Evolutionary conservation across 2,329 filamentous ascomycete species (phyloP).

Genomic region (Stemphylium vesicarium): DNA sequence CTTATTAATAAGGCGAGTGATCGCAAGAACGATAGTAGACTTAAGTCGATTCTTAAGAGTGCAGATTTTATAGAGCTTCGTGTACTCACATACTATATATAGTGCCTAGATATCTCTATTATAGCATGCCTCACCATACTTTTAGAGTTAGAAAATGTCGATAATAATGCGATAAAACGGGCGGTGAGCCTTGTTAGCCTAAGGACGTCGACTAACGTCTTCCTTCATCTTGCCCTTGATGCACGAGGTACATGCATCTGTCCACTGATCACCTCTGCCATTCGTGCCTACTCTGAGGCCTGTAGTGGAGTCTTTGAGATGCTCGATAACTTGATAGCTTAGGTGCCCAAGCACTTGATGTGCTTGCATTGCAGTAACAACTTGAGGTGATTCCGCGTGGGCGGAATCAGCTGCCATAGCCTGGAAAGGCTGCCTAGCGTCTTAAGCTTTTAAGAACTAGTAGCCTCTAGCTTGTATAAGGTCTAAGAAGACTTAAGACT

Average conservation of each 20-base stretch:
- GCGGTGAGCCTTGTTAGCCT: not conserved
- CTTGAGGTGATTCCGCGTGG: not conserved
- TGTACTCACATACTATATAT: conserved; percentile 1
- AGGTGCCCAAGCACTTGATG: not conserved
- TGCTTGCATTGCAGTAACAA: not conserved
- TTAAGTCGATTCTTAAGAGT: not conserved
- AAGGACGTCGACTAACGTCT: not conserved
- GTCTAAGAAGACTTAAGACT: no score
- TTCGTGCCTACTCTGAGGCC: not conserved
- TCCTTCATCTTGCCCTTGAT: conserved; percentile 9
- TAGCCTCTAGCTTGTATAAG: no score
- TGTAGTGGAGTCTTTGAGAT: no score
- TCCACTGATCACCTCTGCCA: not conserved
- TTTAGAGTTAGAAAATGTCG: conserved; percentile 6
- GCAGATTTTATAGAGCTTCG: not conserved
- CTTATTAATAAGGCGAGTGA: not conserved
- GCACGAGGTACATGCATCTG: not conserved
- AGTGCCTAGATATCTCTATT: conserved; percentile 6
- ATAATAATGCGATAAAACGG: conserved; percentile 1
- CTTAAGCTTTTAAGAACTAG: no score
- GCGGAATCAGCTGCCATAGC: not conserved
- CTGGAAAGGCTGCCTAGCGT: not conserved
- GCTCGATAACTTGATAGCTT: not conserved
- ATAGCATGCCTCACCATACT: conserved; percentile 4
- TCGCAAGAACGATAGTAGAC: not conserved